Conservation (phyloP, 257 asterid genomes). For the Solanum corneliomulleri region DNA sequence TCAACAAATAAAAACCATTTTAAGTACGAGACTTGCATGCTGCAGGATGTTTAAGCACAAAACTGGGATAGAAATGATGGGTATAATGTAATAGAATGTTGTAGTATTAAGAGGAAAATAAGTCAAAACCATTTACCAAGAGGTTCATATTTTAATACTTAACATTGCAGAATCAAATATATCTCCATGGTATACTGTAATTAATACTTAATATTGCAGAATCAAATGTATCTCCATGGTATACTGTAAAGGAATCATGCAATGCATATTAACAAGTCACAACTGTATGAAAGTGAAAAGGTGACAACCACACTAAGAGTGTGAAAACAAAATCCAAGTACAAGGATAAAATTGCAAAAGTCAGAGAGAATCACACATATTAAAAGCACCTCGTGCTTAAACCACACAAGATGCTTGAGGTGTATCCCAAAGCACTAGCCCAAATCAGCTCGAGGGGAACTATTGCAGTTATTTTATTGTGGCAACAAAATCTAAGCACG, state of each 20-base stretch:
- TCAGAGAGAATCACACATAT: neutral
- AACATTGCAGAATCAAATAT: neutral
- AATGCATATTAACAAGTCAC: neutral
- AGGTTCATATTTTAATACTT: neutral
- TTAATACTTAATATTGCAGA: too few species aligned
- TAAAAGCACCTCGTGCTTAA: neutral
- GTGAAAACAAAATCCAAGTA: neutral
- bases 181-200: neutral
- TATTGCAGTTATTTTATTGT: neutral
- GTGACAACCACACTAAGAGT: neutral
- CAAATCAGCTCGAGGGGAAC: neutral
- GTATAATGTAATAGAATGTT: neutral
- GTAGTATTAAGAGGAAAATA: neutral
- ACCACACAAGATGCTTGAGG: neutral
- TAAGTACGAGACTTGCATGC: neutral
- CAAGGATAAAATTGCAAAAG: neutral
- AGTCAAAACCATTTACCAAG: neutral
- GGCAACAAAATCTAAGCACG: neutral
- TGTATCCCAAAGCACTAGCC: neutral
- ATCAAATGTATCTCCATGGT: too few species aligned
- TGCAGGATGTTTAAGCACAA: neutral
- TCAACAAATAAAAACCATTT: neutral
- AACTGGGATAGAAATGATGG: neutral
- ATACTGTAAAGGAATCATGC: too few species aligned
- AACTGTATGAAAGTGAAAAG: neutral